Base-by-base conservation (phyloP, 441 rosid genomes). In the Gossypium gossypioides region DNA sequence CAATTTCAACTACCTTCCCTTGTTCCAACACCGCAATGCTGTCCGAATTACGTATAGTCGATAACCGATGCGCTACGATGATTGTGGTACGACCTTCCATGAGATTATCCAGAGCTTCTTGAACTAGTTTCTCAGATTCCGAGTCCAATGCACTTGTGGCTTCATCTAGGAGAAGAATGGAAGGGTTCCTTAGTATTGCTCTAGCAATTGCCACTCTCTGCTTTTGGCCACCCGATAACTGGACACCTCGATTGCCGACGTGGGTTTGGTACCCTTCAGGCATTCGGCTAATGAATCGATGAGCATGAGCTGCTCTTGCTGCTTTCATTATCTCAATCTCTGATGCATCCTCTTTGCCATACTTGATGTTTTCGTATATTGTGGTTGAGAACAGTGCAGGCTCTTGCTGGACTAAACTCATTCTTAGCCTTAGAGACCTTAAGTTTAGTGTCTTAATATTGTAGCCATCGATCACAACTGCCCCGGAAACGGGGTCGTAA, bases 181-280 rank as follows among this genome's bases (percentile, higher is more conserved):
- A 82, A 32, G 97, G 94, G 76, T 92, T 81, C 25, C 84, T 92
- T 3, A 90, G 73, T 37, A 90, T 86, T 8, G 96, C 96, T 74
- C 96, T 81, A 0, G 94, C 94, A 5, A 92, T 90, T 6, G 94
- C 96, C 34, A 89, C 90, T 79, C 97, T 85, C 63, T 90, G 96
- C 72, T 83, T 80, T 77, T 86, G 89, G 24, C 96, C 97, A 15
- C 94, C 94, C 54, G 94, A 92, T 80, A 90, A 72, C 65, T 90
- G 94, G 69, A 86, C 72, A 27, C 97, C 94, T 48, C 87, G 83
- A 10, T 92, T 86, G 6, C 96, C 94, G 2, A 87, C 94, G 50
- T 86, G 74, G 8, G 94, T 92, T 34, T 82, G 55, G 76, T 92
- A 92, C 3, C 96, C 95, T 55, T 87, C 81, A 2, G 88, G 85